Base-by-base conservation (phyloP, 106 monocot species). In the Dendrobium chrysotoxum region DNA sequence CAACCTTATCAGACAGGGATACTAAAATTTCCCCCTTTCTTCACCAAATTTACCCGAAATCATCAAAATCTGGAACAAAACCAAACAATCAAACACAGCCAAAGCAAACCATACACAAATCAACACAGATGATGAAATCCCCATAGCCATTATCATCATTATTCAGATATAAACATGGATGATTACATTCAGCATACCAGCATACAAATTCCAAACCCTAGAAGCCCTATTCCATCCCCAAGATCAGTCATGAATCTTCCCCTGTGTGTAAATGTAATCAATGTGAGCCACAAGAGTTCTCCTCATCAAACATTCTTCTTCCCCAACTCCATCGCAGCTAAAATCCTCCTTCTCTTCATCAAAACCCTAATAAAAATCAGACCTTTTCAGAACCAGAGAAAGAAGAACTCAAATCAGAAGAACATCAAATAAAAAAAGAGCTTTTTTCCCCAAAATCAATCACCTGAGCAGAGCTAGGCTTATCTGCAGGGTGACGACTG, bases 301-400 rank as follows among this genome's bases (percentile, higher is more conserved):
- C 76, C 82, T 82, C 75, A 82, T 82, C 65, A 82, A 40, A 65
- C 82, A 82, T 58, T 82, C 82, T 10, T 82, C 82, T 31, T 82
- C 82, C 17, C 40, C 82, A 67, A 77, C 40, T 66, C 76, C 76
- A n/a, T 82, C 82, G 30, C 82, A 82, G 18, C 20, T 73, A 20
- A 76, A 35, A 35, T 77, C 76, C 41, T 31, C 76, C 30, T 76
- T 67, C 58, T 76, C 76, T 17, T 4, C 26, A 42, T 42, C 55
- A 30, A 68, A 65, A 79, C 25, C 67, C 42, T 46, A 31, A 45
- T 11, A 21, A 25, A 50, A 50, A 35, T 41, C 23, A 23, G 0
- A 75, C 1, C 5, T 0, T 50, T 75, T 44, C 16, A 58, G 46
- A 77, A 77, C 11, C 18, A 28, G 17, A 68, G 5, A 76, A 39